These are phyloP conservation scores for Omphalotus guepiniiformis DNA, from an alignment of 768 basidiomycete genomes.

Conservation along the genomic window DNA sequence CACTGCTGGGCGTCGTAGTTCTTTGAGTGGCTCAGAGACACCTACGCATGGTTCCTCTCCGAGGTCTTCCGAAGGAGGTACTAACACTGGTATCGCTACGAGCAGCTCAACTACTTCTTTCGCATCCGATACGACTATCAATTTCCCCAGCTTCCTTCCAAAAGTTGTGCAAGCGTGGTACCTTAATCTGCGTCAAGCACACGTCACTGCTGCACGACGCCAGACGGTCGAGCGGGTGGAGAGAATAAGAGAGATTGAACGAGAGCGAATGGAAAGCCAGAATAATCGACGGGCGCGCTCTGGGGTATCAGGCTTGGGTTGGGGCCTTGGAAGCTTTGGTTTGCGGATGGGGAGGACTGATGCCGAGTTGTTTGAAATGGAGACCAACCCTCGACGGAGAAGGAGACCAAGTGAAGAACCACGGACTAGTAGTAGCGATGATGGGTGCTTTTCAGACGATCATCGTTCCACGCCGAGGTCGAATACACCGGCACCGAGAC, in stretches of 20 bases:
- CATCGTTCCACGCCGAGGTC: neutral
- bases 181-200: conserved; percentile 60
- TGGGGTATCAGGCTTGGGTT: conserved; percentile 39
- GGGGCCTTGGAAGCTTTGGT: conserved; percentile 74
- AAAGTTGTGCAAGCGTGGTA: conserved; percentile 49
- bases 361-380: conserved; percentile 11
- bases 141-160: conserved; percentile 34
- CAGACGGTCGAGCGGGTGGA: conserved; percentile 68
- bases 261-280: conserved; percentile 16
- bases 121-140: conserved; percentile 17
- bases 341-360: conserved; percentile 26
- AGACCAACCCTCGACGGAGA: conserved; percentile 13
- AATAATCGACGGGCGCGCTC: conserved; percentile 8
- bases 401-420: conserved; percentile 6
- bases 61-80: neutral
- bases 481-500: neutral
- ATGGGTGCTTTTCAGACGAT: neutral
- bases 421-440: neutral
- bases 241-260: conserved; percentile 59
- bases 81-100: neutral
- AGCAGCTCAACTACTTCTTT: conserved; percentile 12
- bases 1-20: neutral
- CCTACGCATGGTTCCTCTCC: conserved; percentile 5
- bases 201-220: conserved; percentile 62
- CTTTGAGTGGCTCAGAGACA: conserved; percentile 2